Conservation (phyloP, 75 land plant genomes). For the Pinus albicaulis region DNA sequence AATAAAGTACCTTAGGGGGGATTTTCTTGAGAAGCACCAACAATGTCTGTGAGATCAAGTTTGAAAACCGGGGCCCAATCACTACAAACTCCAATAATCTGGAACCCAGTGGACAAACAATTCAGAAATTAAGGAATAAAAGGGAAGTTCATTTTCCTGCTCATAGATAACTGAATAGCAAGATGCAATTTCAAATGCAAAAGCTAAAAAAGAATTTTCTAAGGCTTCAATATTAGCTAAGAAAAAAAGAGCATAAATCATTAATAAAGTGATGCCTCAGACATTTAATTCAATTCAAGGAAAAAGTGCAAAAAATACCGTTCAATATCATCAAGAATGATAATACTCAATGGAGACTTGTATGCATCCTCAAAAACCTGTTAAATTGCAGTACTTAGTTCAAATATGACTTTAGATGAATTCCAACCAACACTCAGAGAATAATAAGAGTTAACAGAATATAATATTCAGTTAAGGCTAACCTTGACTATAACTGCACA, state of each 20-base stretch:
- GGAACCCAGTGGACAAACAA: slow-evolving; percentile 12
- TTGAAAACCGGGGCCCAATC: slow-evolving; percentile 97
- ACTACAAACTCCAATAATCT: slow-evolving; percentile 86
- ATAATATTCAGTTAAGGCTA: slow-evolving; percentile 26
- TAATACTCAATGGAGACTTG: slow-evolving; percentile 92
- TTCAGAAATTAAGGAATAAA: background rate
- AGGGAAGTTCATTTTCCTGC: background rate
- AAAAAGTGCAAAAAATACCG: slow-evolving; percentile 40
- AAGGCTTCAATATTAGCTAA: slow-evolving; percentile 2
- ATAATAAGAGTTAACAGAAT: no score
- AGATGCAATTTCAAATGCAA: background rate
- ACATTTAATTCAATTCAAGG: background rate
- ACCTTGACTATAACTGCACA: slow-evolving; percentile 93
- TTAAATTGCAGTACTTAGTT: slow-evolving; percentile 11
- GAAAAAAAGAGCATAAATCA: background rate
- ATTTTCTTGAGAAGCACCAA: slow-evolving; percentile 76
- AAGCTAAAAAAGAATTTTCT: background rate
- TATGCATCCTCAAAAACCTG: slow-evolving; percentile 99
- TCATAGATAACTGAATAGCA: background rate
- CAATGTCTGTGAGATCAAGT: slow-evolving; percentile 81
- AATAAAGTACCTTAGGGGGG: slow-evolving; percentile 78
- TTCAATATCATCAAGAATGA: slow-evolving; percentile 98
- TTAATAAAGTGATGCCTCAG: background rate
- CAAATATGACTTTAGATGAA: no score
- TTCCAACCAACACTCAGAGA: no score